Base-by-base conservation (phyloP, 2,329 filamentous ascomycete species). In the Paraconiothyrium sp. region DNA sequence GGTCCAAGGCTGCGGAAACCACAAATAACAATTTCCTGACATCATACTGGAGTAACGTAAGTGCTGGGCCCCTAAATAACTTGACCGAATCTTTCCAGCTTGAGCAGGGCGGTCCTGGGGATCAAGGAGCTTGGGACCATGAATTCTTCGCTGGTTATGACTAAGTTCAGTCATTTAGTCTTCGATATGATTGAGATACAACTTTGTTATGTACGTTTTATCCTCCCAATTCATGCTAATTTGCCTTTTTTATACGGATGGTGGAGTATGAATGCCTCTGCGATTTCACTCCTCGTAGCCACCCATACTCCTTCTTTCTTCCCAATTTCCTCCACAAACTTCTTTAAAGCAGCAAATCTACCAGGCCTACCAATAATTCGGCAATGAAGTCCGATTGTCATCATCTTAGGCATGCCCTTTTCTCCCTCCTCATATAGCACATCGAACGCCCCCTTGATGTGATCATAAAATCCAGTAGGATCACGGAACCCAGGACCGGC, bases 281-380 rank as follows among this genome's bases (percentile, higher is more conserved):
- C 84, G 69, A 86, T 86, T 62, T 85, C 81, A 4, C 79, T 84
- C 61, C 84, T 76, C 4, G 83, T 86, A 2, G 84, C 83, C 11
- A 86, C 83, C 83, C 84, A 86, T 0, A 86, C 84, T 48, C 84
- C 82, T 50, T 85, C 82, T 68, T 87, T 86, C 54, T 78, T 66
- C 1, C 72, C 72, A 48, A 86, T 84, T 59, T 87, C 85, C 60
- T 86, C 81, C 1, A 86, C 81, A 68, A 86, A 85, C 57, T 84
- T 80, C 67, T 81, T 78, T 46, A 88, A 67, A 1, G 84, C 85
- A 49, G 77, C 79, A 61, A 84, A 84, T 1, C 85, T 76, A 4
- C 83, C 85, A 0, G 85, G 85, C 37, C 83, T 80, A 0, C 85
- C 85, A 39, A 84, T 81, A 57, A 85, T 84, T 7, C 84, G 79